Percentiles rank a stretch among this genome's conserved stretches.
These are phyloP conservation scores for Alternaria conjuncta DNA, from an alignment of 2,329 filamentous ascomycete species.

Conservation along the genomic window DNA sequence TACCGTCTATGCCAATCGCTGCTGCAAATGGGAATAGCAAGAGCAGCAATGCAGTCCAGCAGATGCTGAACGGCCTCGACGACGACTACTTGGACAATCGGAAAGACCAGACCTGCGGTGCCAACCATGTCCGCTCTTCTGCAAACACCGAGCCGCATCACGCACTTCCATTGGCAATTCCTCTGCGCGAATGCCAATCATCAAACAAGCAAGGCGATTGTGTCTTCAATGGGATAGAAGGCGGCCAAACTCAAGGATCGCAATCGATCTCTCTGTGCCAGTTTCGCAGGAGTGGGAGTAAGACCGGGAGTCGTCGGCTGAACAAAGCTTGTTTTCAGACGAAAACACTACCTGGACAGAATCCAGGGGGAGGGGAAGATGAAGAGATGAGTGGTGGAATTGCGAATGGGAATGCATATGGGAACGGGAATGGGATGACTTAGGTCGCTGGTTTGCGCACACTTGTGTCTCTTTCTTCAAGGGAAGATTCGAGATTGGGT, in stretches of 20 bases:
- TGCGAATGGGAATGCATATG: background rate
- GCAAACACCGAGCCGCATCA: background rate
- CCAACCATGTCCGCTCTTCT: background rate
- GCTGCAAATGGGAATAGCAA: background rate
- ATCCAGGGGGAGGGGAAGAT: background rate
- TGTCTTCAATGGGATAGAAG: conserved; percentile 19
- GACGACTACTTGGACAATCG: background rate
- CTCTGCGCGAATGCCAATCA: conserved; percentile 28
- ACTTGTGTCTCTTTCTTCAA: background rate
- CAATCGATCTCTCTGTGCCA: background rate
- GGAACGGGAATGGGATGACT: background rate
- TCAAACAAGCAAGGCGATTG: conserved; percentile 30
- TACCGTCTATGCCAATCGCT: background rate
- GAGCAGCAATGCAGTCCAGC: background rate
- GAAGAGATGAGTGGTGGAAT: background rate
- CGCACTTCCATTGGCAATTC: background rate
- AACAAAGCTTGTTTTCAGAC: conserved; percentile 1
- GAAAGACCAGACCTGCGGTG: background rate
- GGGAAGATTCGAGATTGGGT: background rate
- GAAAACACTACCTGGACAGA: background rate
- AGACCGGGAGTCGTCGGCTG: background rate
- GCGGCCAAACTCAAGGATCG: background rate
- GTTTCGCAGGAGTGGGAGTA: background rate
- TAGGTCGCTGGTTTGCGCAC: background rate
- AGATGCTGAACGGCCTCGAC: background rate